Percentiles rank a stretch among this genome's conserved stretches.
These are phyloP conservation scores for Ogataea polymorpha DNA, from an alignment of 805 yeast genomes.

Conservation along the genomic window DNA sequence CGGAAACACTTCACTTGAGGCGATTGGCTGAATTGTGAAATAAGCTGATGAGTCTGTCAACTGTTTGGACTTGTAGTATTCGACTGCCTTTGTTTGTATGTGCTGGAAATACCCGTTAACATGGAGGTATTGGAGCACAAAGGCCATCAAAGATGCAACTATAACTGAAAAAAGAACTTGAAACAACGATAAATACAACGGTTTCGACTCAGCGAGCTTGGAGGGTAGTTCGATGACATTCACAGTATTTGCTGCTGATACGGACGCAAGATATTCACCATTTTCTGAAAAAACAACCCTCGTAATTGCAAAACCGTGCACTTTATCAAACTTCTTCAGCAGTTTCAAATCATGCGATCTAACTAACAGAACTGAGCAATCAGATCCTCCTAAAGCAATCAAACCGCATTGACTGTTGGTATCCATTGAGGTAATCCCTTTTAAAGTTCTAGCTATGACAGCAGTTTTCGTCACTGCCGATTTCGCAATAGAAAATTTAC, in stretches of 20 bases:
- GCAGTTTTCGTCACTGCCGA: slow-evolving; percentile 42
- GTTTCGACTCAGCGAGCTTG: slow-evolving; percentile 40
- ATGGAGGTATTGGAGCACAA: slow-evolving; percentile 28
- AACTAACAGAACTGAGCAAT: slow-evolving; percentile 60
- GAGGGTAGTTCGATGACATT: slow-evolving; percentile 60
- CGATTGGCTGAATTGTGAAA: slow-evolving; percentile 33
- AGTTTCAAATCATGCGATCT: slow-evolving; percentile 49
- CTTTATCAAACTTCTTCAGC: slow-evolving; percentile 50
- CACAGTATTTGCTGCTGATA: slow-evolving; percentile 74
- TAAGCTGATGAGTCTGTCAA: slow-evolving; percentile 33
- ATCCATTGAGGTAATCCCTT: slow-evolving; percentile 56
- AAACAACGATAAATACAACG: slow-evolving; percentile 29
- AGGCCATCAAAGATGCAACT: slow-evolving; percentile 24
- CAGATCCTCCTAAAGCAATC: slow-evolving; percentile 60
- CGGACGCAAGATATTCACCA: slow-evolving; percentile 65
- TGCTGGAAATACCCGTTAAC: slow-evolving; percentile 28
- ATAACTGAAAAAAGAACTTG: slow-evolving; percentile 27
- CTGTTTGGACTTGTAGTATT: slow-evolving; percentile 23
- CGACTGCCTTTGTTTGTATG: slow-evolving; percentile 19
- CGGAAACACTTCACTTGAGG: slow-evolving; percentile 18
- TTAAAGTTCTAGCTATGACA: slow-evolving; percentile 45
- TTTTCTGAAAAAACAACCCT: slow-evolving; percentile 65
- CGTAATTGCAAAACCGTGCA: slow-evolving; percentile 79
- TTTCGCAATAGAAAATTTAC: slow-evolving; percentile 42
- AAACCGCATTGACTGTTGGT: slow-evolving; percentile 36